Evolutionary conservation across 768 basidiomycete species (phyloP), one percentile per base, ranked within the genome.

Genomic region (Mrakia frigida): DNA sequence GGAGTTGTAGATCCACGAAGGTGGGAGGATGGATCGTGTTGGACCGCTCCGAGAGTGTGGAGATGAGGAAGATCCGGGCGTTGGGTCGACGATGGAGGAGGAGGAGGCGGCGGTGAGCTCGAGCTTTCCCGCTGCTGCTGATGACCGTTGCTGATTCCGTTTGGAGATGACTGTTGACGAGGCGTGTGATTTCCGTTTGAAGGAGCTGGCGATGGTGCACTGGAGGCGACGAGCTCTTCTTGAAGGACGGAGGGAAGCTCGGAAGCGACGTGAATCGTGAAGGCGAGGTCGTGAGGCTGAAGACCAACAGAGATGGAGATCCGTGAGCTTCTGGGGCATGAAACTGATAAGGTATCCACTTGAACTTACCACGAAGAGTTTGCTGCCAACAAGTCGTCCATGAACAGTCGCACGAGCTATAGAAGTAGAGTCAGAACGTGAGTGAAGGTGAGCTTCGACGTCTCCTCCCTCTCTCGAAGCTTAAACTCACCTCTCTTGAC

Each of bases 401-500:
- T 67, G 63, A 14, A 67, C 63, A 11, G 63, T 67, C 37, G 63
- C 63, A 3, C 63, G 63, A 67, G 63, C 63, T 67, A 21, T 1
- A 41, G 25, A 37, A 63, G 28, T 6, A 63, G 35, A 31, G 35
- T 14, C 10, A 35, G 35, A 63, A 63, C n/a, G 13, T 28, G 28
- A 25, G n/a, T 21, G 56, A 23, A 67, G 63, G 21, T 67, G 37
- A 67, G 63, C 63, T 67, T 23, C 18, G n/a, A n/a, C 33, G 10
- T 4, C 23, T 6, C 25, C 31, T 63, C n/a, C 61, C n/a, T 63
- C 56, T 7, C 31, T 59, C 23, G 35, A 23, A 37, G 33, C 35
- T 14, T 39, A 31, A 63, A 67, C 63, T 37, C 9, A 39, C 63
- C 63, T 67, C 63, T 13, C 63, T 67, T 67, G 33, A 67, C 63